phyloP scores from a whole-genome alignment of 176 grass and related monocot species.

The Musa acuminata region DNA sequence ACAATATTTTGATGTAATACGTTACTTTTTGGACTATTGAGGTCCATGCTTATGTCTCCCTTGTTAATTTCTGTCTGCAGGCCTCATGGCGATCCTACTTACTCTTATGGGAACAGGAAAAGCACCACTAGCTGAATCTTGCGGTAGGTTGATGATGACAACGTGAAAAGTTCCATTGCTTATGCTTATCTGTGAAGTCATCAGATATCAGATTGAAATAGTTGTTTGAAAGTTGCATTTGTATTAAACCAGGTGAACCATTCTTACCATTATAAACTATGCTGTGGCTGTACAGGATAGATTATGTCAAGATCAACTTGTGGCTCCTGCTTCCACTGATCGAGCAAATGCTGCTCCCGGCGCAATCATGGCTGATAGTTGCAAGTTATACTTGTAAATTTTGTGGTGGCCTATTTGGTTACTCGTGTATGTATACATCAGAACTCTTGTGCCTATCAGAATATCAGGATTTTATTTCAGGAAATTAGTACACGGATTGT shows the following conservation, averaged over 20 bases:
- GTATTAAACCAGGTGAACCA: neutral
- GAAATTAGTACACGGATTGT: neutral
- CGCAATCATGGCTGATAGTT: neutral
- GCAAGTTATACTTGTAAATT: neutral
- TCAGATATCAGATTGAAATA: neutral
- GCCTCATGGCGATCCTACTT: constrained; percentile 47
- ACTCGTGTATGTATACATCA: neutral
- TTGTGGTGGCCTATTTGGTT: neutral
- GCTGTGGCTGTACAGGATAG: neutral
- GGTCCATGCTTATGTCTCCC: neutral
- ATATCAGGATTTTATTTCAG: neutral
- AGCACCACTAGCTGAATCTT: constrained; percentile 26
- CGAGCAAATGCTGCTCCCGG: neutral
- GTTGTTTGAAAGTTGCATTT: neutral
- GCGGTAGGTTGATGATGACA: neutral
- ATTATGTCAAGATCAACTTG: neutral
- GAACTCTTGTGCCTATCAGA: neutral
- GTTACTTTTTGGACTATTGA: neutral
- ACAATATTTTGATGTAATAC: neutral
- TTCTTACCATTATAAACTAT: neutral
- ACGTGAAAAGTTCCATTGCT: neutral
- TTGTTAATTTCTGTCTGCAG: constrained; percentile 33
- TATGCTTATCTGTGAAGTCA: neutral
- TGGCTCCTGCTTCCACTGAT: neutral
- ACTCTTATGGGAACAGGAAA: constrained; percentile 43